Base-by-base conservation (phyloP, 176 grass and related monocot species). In the Urochloa ruziziensis region DNA sequence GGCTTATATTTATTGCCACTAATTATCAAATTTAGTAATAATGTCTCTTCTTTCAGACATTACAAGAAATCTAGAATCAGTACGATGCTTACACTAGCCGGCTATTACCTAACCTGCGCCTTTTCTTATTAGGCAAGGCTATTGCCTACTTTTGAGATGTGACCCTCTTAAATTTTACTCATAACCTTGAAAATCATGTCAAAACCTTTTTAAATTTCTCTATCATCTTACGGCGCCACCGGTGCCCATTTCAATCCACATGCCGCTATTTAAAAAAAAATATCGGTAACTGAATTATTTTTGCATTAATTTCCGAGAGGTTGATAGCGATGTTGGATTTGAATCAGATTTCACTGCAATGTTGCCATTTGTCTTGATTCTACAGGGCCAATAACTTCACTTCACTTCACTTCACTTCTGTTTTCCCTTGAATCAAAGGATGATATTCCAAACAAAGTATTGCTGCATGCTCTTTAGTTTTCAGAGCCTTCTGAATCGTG, bases 141-240 rank as follows among this genome's bases (percentile, higher is more conserved):
- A 7, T 66, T 83, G 79, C 84, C 84, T 67, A 83, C 47, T 67
- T 48, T 67, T 79, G 24, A 52, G 84, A 90, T 79, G 88, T 86
- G 79, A 74, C 88, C 57, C 84, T 83, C 78, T 77, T 86, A 78
- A n/a, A n/a, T n/a, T n/a, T n/a, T n/a, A n/a, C n/a, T n/a, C n/a
- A 82, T 90, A 73, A 42, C 47, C 48, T 43, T 48, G 83, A 83
- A 78, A 82, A 67, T 65, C 30, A 78, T 65, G 73, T 46, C 37
- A 51, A 83, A 79, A 39, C 73, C 73, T 73, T 47, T 30, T 29
- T 47, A 78, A 75, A 62, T 58, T 70, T 58, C 57, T 86, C 65
- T 71, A 24, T 33, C 52, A 37, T 77, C 83, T 90, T 77, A 86
- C 64, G 43, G 78, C 6, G 39, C 63, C 83, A 77, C 63, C 35